Evolutionary conservation across 163 green algal genomes (phyloP).

Genomic region (Chlorella variabilis): DNA sequence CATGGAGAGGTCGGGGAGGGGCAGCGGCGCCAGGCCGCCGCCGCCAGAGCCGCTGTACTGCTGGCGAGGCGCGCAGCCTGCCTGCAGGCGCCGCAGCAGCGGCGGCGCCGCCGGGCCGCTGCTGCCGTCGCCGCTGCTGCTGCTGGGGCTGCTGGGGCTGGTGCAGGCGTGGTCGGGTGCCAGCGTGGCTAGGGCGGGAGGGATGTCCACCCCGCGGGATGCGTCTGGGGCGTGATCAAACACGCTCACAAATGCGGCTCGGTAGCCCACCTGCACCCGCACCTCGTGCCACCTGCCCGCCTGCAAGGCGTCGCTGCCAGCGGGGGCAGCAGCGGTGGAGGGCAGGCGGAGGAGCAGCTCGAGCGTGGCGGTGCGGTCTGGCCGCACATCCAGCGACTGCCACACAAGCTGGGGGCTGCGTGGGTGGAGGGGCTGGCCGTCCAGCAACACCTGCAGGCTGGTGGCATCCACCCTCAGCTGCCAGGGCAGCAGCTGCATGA

Average conservation of each 20-base stretch:
- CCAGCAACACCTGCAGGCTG: conserved; percentile 72
- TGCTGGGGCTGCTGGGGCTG: conserved; percentile 11
- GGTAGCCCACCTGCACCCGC: conserved; percentile 63
- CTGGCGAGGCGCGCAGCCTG: background rate
- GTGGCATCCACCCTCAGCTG: conserved; percentile 75
- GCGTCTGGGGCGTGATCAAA: conserved; percentile 80
- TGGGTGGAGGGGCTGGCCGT: conserved; percentile 44
- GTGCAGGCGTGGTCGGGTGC: background rate
- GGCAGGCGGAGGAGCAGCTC: conserved; percentile 78
- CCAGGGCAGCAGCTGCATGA: conserved; percentile 88
- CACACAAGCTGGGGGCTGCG: background rate
- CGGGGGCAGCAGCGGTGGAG: background rate
- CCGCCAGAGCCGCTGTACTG: conserved; percentile 1
- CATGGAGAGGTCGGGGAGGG: conserved; percentile 94
- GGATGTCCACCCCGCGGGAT: conserved; percentile 82
- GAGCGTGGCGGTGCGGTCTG: conserved; percentile 54
- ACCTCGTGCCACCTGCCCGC: background rate
- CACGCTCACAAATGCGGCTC: conserved; percentile 72
- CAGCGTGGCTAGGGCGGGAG: conserved; percentile 57
- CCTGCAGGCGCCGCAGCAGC: background rate
- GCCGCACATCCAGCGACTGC: background rate
- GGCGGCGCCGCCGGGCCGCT: background rate
- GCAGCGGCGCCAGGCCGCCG: conserved; percentile 72
- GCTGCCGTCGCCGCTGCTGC: background rate
- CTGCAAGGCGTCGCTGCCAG: background rate